Base-by-base conservation (phyloP, 192 early-diverging fungal species). In the Backusella westeae region DNA sequence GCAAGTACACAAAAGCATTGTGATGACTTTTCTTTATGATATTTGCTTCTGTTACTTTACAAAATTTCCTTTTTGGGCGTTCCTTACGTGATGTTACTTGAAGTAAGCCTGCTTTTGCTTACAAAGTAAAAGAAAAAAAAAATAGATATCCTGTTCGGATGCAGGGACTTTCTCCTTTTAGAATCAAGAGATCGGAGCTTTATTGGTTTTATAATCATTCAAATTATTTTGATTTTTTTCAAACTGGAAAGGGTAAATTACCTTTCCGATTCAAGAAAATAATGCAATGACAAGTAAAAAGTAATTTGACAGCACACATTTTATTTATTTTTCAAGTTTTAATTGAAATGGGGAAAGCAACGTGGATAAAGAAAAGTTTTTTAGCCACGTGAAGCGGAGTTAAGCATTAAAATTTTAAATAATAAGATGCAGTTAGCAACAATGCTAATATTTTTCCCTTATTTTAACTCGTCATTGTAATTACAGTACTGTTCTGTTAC, bases 311-410 rank as follows among this genome's bases (percentile, higher is more conserved):
- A 49, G 46, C 15, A 49, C 46, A 17, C 19, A 49, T n/a, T 6
- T 46, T 49, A 49, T 49, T 49, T 49, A n/a, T 49, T 49, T 19
- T 49, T 49, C 46, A n/a, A n/a, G 46, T 49, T 49, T 49, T 49
- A 49, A 49, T 49, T 49, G 44, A n/a, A 49, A 49, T 19, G 44
- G 17, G 4, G 44, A 49, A 49, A 19, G 14, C 44, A 49, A 59
- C 53, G 53, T 59, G 53, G 21, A 21, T 56, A 21, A 26, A 59
- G 53, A 59, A 59, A 59, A 29, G 53, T 26, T 10, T 49, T 49
- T n/a, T 49, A 19, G 56, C 56, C 56, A 59, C 56, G 56, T 59
- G 56, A 59, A 59, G 56, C 56, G 56, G 56, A 59, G 56, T 26
- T 59, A 8, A 12, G n/a, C 23, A 23, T 2, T 59, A 26, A 23